Evolutionary conservation across 2,329 filamentous ascomycete genomes (phyloP).

Genomic region (Aspergillus amoenus): DNA sequence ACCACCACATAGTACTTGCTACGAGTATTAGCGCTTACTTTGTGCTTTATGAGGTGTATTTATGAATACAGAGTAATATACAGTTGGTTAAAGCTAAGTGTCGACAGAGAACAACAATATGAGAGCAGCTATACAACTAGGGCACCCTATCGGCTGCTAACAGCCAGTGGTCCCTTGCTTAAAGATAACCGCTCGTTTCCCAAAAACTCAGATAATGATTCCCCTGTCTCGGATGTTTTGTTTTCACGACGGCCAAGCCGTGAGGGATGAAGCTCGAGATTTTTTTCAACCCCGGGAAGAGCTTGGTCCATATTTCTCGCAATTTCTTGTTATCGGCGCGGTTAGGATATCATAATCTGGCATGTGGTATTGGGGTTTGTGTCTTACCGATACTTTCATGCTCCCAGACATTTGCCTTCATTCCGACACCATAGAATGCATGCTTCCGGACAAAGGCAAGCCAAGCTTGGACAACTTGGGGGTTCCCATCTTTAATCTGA

Average conservation of each 20-base stretch:
- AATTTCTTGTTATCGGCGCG: conserved; percentile 32
- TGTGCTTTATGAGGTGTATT: background rate
- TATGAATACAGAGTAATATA: conserved; percentile 1
- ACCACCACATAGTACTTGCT: too few relatives aligned
- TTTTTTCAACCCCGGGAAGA: conserved; percentile 38
- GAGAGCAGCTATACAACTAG: background rate
- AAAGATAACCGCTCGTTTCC: conserved; percentile 38
- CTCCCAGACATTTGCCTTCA: conserved; percentile 98
- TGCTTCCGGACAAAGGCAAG: conserved; percentile 88
- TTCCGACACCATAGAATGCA: conserved; percentile 91
- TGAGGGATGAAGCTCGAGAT: conserved; percentile 40
- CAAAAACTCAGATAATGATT: conserved; percentile 35
- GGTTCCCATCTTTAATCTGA: conserved; percentile 87
- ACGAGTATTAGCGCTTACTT: background rate
- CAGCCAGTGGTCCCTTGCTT: conserved; percentile 35
- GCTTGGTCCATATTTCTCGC: conserved; percentile 41
- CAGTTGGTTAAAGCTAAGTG: background rate
- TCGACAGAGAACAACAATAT: background rate
- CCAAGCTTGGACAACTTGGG: conserved; percentile 88
- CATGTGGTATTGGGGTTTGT: background rate
- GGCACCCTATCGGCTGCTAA: conserved; percentile 25
- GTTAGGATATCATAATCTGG: background rate
- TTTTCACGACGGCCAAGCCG: conserved; percentile 43
- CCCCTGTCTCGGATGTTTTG: conserved; percentile 19
- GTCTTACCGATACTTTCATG: conserved; percentile 68